Evolutionary conservation across 1,284 basidiomycete genomes (phyloP).

Genomic region (Ganoderma resinaceum): DNA sequence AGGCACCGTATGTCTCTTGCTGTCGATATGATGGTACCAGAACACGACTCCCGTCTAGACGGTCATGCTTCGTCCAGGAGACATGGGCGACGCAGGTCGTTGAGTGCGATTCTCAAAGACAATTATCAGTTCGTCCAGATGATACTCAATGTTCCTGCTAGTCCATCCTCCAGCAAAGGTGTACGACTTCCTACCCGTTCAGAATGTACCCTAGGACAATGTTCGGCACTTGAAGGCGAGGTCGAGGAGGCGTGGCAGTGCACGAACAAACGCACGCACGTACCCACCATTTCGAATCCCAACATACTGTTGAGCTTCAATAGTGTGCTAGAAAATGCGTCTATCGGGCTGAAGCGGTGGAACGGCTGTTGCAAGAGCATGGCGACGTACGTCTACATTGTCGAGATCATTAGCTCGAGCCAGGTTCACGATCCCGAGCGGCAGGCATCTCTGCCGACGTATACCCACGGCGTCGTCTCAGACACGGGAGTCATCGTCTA

Average conservation of each 20-base stretch:
- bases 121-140: slow-evolving; percentile 9
- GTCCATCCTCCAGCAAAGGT: not conserved
- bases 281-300: slow-evolving; percentile 5
- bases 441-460: slow-evolving; percentile 10
- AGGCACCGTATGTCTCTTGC: slow-evolving; percentile 6
- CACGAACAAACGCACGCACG: slow-evolving; percentile 8
- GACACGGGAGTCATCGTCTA: slow-evolving; percentile 11
- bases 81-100: slow-evolving; percentile 4
- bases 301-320: slow-evolving; percentile 12
- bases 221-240: not conserved
- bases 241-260: slow-evolving; percentile 8
- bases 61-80: not conserved
- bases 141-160: slow-evolving; percentile 5
- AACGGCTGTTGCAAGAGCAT: slow-evolving; percentile 11
- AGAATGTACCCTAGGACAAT: too few species aligned
- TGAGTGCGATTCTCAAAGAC: slow-evolving; percentile 3
- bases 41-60: not conserved
- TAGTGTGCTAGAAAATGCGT: not conserved
- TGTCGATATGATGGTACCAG: slow-evolving; percentile 11
- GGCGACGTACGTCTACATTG: slow-evolving; percentile 14
- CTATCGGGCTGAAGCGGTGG: slow-evolving; percentile 12
- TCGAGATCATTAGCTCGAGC: not conserved
- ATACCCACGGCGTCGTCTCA: slow-evolving; percentile 11
- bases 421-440: not conserved
- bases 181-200: not conserved